Conservation (phyloP, 371 early-diverging fungal genomes). For the Mucor irregularis region DNA sequence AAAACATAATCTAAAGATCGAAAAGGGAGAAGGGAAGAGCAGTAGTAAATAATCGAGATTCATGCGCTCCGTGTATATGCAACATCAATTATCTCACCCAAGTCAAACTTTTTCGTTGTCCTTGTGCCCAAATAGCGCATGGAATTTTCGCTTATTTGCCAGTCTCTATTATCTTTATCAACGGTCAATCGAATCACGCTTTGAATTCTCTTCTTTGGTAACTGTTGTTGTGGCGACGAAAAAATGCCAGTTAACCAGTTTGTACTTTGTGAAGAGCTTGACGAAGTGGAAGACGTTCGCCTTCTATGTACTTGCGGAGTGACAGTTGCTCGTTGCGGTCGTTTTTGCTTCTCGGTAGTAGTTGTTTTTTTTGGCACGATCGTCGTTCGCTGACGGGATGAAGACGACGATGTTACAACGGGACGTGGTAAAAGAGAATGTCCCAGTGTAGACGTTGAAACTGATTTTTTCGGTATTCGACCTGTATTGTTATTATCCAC, state of each 20-base stretch:
- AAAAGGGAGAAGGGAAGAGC: neutral
- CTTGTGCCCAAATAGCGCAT: constrained; percentile 12
- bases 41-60: neutral
- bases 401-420: neutral
- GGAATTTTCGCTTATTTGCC: constrained; percentile 4
- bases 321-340: constrained; percentile 8
- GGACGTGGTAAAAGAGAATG: constrained; percentile 2
- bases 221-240: neutral
- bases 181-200: constrained; percentile 5
- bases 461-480: constrained; percentile 9
- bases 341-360: neutral
- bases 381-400: neutral
- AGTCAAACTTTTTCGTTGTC: constrained; percentile 12
- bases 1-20: constrained; percentile 5
- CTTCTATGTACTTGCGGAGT: constrained; percentile 8
- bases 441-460: neutral
- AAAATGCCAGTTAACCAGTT: constrained; percentile 11
- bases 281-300: constrained; percentile 9
- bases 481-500: neutral
- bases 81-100: constrained; percentile 15
- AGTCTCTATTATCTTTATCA: constrained; percentile 10
- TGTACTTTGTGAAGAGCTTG: neutral
- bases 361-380: neutral
- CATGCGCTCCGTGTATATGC: no score
- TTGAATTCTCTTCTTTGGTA: constrained; percentile 6